Base-by-base conservation (phyloP, 208 protist species). In the Trypanosoma conorhini region DNA sequence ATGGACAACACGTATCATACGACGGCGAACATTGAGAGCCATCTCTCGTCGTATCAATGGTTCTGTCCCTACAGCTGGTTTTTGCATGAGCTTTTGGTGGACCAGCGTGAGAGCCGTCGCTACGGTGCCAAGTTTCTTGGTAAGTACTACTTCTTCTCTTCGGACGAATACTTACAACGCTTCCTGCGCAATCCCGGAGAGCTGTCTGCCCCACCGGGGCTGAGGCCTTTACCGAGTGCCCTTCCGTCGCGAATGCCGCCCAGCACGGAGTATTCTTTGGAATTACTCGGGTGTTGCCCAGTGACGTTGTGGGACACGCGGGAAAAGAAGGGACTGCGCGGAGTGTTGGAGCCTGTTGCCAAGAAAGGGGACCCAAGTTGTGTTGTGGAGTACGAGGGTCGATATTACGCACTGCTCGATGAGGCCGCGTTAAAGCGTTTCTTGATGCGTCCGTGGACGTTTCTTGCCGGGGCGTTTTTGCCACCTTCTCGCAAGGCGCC, bases 291-390 rank as follows among this genome's bases (percentile, higher is more conserved):
- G 28, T 97, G 90, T 82, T 97, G 93, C 65, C 93, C 93, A 4
- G 93, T 97, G 12, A 63, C 89, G n/a, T 77, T 97, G 40, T 96
- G 93, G 79, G 88, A 95, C 73, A 96, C 93, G 12, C 89, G 93
- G 4, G 79, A 93, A 51, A 70, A 68, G 19, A 75, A 59, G 30
- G 93, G 93, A 15, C 78, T 97, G 26, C 87, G 92, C 40, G 82
- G 88, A 30, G 83, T 90, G 7, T 40, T 83, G 28, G 88, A 97
- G 78, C 90, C 91, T 24, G 54, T 87, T 15, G 91, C 91, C 0
- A 73, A 82, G 63, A 74, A 78, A 44, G 93, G 93, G 48, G 81
- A 80, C 22, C 66, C 76, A 4, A 70, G 80, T 52, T 91, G 67
- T 61, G 51, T 93, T 33, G 93, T 96, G 44, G 70, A 78, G 28